These are phyloP conservation scores for Phialemoniopsis sp. DNA, from an alignment of 2,329 filamentous ascomycete species.

Conservation along the genomic window DNA sequence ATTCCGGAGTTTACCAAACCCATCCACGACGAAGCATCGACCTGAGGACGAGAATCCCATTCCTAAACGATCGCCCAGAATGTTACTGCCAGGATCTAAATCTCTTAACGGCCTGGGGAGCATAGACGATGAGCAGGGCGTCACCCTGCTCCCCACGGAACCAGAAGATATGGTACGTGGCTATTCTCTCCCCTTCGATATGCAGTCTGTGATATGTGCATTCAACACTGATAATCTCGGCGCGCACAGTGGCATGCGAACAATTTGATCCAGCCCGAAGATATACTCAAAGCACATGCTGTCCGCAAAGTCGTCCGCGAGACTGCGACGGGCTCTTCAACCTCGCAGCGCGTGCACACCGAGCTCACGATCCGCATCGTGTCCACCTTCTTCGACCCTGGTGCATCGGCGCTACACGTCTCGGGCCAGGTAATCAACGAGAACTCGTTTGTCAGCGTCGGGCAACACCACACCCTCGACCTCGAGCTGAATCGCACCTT, in stretches of 20 bases:
- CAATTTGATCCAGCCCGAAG: constrained; percentile 52
- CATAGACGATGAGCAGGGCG: constrained; percentile 29
- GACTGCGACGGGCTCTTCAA: constrained; percentile 39
- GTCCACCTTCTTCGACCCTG: constrained; percentile 54
- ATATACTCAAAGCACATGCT: constrained; percentile 50
- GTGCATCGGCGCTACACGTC: constrained; percentile 49
- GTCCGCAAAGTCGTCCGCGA: constrained; percentile 49
- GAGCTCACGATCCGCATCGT: constrained; percentile 53
- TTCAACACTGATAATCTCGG: background rate
- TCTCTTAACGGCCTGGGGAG: constrained; percentile 28
- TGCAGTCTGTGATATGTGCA: background rate
- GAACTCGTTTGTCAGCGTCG: constrained; percentile 47
- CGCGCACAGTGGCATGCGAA: constrained; percentile 49
- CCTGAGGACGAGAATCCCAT: no score
- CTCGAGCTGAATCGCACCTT: constrained; percentile 86
- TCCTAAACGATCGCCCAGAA: constrained; percentile 16
- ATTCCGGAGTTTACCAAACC: no score
- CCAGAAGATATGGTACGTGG: constrained; percentile 39
- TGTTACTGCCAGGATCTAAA: constrained; percentile 34
- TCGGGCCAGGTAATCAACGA: constrained; percentile 50
- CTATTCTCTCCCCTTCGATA: background rate
- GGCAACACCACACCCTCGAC: constrained; percentile 63
- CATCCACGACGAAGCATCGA: no score
- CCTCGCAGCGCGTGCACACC: constrained; percentile 50
- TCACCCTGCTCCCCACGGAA: constrained; percentile 33